phyloP scores from a whole-genome alignment of 2,329 filamentous ascomycete species.

The Leptographium wingfieldii region DNA sequence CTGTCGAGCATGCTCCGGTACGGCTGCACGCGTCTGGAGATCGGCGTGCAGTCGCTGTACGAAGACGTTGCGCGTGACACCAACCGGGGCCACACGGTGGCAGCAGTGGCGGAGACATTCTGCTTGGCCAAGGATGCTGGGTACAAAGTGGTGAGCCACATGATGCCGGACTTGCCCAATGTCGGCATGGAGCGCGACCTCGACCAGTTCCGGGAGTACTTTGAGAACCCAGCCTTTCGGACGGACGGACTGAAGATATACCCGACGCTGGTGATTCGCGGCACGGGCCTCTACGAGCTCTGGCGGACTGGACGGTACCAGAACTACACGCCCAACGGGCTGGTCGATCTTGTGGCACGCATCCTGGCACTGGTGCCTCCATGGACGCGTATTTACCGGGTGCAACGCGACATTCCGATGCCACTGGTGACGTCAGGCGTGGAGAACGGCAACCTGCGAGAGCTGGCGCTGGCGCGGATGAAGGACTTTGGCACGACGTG shows the following conservation, averaged over 20 bases:
- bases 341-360: conserved; percentile 92
- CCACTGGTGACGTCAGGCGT: conserved; percentile 96
- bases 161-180: conserved; percentile 98
- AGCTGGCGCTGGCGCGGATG: conserved; percentile 92
- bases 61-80: conserved; percentile 98
- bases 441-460: conserved; percentile 91
- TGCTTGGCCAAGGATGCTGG: conserved; percentile 95
- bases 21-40: conserved; percentile 85
- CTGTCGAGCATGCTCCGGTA: conserved; percentile 95
- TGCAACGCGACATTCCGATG: conserved; percentile 99
- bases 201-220: conserved; percentile 95
- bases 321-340: conserved; percentile 94
- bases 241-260: conserved; percentile 98
- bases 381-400: conserved; percentile 97
- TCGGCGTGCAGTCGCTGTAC: conserved; percentile 93
- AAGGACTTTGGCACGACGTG: conserved; percentile 97
- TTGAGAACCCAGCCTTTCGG: conserved; percentile 88
- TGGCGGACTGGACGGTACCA: conserved; percentile 97
- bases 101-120: conserved; percentile 90
- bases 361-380: conserved; percentile 90
- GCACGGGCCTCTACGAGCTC: conserved; percentile 90
- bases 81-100: conserved; percentile 91
- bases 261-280: conserved; percentile 90
- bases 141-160: conserved; percentile 97
- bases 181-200: conserved; percentile 97